Evolutionary conservation across 2,329 filamentous ascomycete genomes (phyloP).

Genomic region (Camillea tinctor): DNA sequence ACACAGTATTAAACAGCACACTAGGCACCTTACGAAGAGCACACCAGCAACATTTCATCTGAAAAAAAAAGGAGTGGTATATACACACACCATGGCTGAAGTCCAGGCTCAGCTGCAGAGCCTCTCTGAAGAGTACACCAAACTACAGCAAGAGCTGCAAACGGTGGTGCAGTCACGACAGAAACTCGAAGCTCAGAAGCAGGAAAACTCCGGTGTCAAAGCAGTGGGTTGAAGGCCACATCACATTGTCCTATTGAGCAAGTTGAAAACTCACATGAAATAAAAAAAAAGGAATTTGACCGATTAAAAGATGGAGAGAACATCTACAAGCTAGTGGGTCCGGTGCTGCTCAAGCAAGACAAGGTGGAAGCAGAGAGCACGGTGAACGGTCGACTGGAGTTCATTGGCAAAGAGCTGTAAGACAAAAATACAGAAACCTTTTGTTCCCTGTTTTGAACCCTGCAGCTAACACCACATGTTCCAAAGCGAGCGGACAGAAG

Average conservation of each 20-base stretch:
- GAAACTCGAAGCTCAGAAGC: conserved; percentile 88
- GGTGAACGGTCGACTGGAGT: conserved; percentile 86
- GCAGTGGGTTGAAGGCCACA: conserved; percentile 52
- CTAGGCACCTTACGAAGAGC: too few species aligned
- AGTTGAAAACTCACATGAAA: too few species aligned
- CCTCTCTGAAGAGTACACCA: conserved; percentile 84
- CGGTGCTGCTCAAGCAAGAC: conserved; percentile 92
- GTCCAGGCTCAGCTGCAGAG: conserved; percentile 75
- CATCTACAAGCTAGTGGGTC: conserved; percentile 95
- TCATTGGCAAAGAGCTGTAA: conserved; percentile 92
- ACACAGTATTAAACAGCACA: too few species aligned
- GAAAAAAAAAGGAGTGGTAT: too few species aligned
- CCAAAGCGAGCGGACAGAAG: conserved; percentile 38
- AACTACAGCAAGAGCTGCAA: conserved; percentile 84
- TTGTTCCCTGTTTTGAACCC: not conserved
- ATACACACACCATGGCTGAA: conserved; percentile 58
- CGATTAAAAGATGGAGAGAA: conserved; percentile 75
- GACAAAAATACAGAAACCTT: too few species aligned
- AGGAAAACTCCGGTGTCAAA: conserved; percentile 87
- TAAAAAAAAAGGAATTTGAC: conserved; percentile 75
- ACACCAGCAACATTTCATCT: too few species aligned
- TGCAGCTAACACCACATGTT: conserved; percentile 2
- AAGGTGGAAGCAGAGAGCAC: conserved; percentile 85
- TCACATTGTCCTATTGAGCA: too few species aligned
- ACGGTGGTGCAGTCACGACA: conserved; percentile 75